Evolutionary conservation across 371 early-diverging fungal genomes (phyloP), one percentile per base, ranked within the genome.

Genomic region (Rhizopus microsporus): DNA sequence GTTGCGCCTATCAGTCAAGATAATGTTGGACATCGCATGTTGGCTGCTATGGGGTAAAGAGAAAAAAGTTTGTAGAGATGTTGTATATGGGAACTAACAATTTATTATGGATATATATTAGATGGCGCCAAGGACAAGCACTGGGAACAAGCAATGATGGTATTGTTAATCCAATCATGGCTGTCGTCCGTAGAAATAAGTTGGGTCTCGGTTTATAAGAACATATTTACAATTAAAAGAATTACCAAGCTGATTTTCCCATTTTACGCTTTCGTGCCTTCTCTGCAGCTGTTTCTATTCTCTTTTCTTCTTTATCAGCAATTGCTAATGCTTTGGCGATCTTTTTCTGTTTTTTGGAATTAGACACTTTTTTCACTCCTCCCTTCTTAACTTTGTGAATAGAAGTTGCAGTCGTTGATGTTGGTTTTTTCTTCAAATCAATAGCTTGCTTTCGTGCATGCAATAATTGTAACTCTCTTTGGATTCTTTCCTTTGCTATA

Each of bases 111-210:
- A 35, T 12, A 34, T 48, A 34, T 32, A 29, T 39, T n/a, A 87
- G 85, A 77, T 78, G 91, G 89, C 80, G 69, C 48, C 88, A 88
- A 43, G 96, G 96, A 15, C 76, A 87, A 58, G 90, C 91, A 16
- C 77, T 96, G 23, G 97, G 97, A 9, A 75, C 79, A 45, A 80
- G 82, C 6, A 89, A 87, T 12, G 80, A 74, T 15, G 97, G 97
- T 54, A 93, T 94, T 35, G 74, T 86, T 2, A 84, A 83, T 31
- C 95, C 96, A 0, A 90, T 96, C 50, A 90, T 94, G 46, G 94
- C 91, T 13, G 78, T 93, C 54, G 68, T 93, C 39, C 88, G 95
- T 9, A 86, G 82, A 38, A 81, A 84, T 40, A 78, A 86, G 32
- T 69, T 75, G 63, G 95, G 96, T 54, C 84, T 96, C 15, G 93